phyloP scores from a whole-genome alignment of 1,284 basidiomycete species.

The Thelephora terrestris region DNA sequence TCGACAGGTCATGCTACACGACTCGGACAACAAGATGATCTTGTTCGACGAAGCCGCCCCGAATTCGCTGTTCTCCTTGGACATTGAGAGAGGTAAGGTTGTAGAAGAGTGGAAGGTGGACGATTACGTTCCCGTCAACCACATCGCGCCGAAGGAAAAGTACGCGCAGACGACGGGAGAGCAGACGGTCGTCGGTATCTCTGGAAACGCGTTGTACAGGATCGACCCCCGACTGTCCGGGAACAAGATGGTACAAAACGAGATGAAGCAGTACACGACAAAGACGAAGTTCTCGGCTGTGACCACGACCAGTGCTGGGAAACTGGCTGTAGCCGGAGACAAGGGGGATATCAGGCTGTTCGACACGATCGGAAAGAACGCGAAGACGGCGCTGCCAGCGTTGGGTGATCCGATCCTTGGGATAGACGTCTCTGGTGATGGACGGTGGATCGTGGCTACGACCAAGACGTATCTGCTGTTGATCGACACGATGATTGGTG shows the following conservation, averaged over 20 bases:
- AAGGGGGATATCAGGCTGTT: constrained; percentile 97
- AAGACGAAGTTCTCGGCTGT: constrained; percentile 96
- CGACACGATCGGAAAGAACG: constrained; percentile 96
- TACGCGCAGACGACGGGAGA: constrained; percentile 91
- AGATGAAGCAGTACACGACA: constrained; percentile 93
- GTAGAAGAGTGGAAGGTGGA: constrained; percentile 99
- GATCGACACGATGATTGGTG: constrained; percentile 92
- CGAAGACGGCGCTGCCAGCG: constrained; percentile 96
- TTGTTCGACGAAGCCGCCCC: constrained; percentile 80
- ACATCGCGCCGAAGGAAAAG: constrained; percentile 90
- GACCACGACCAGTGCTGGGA: constrained; percentile 79
- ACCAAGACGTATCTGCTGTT: constrained; percentile 92
- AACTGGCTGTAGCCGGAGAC: constrained; percentile 88
- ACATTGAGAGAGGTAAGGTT: constrained; percentile 92
- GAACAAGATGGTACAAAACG: constrained; percentile 87
- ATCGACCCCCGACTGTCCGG: constrained; percentile 93
- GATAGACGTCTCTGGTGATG: constrained; percentile 90
- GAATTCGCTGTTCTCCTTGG: constrained; percentile 87
- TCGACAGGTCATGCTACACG: constrained; percentile 92
- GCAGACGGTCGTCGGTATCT: constrained; percentile 89
- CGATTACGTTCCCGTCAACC: constrained; percentile 76
- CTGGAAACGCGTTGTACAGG: constrained; percentile 92
- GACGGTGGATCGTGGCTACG: constrained; percentile 93
- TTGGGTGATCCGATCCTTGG: constrained; percentile 94
- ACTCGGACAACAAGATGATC: constrained; percentile 95